phyloP scores from a whole-genome alignment of 768 basidiomycete genomes.

The Galerina marginata region DNA sequence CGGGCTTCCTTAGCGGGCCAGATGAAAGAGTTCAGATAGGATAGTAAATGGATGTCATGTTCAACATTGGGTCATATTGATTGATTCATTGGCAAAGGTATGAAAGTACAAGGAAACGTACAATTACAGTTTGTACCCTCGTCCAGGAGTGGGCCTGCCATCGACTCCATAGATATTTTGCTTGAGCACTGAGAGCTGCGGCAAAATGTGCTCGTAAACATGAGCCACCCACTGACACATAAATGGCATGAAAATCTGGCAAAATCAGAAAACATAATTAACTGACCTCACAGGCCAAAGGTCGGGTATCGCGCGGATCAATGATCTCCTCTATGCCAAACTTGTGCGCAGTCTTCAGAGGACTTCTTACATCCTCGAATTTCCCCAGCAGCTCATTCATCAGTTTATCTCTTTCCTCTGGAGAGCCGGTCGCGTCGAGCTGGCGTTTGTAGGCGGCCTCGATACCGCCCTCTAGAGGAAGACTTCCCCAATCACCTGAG shows the following conservation, averaged over 20 bases:
- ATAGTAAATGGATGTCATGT: no score
- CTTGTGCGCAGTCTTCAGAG: constrained; percentile 42
- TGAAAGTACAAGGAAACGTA: neutral
- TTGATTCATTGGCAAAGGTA: no score
- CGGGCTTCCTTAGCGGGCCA: no score
- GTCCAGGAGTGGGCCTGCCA: constrained; percentile 34
- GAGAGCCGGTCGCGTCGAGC: constrained; percentile 33
- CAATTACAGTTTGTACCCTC: constrained; percentile 31
- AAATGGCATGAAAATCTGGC: neutral
- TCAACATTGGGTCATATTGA: no score
- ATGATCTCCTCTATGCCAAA: constrained; percentile 49
- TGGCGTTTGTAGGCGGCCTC: constrained; percentile 49
- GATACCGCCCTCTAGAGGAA: constrained; percentile 46
- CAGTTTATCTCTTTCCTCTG: constrained; percentile 38
- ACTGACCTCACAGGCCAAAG: constrained; percentile 42
- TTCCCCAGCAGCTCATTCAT: constrained; percentile 39
- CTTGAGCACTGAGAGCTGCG: constrained; percentile 35
- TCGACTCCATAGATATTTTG: constrained; percentile 35
- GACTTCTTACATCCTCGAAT: constrained; percentile 44
- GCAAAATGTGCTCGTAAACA: constrained; percentile 38
- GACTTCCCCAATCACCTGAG: constrained; percentile 48
- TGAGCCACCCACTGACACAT: constrained; percentile 39
- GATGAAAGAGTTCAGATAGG: no score
- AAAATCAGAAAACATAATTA: neutral
- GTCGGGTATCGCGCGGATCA: constrained; percentile 45